phyloP scores from a whole-genome alignment of 2,329 filamentous ascomycete species.

The Aspergillus sp. region DNA sequence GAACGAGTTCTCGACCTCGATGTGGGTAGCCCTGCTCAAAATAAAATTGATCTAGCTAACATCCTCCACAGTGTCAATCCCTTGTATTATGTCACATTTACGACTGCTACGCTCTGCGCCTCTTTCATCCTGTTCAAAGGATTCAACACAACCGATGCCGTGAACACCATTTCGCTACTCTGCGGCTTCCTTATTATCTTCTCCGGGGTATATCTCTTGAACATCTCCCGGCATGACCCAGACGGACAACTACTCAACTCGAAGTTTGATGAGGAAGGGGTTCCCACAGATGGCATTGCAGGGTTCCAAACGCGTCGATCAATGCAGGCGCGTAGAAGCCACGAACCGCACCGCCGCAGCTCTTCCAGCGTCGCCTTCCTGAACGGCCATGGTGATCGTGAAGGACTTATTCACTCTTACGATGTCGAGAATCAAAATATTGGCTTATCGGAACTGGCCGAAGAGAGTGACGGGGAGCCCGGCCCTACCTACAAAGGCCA shows the following conservation, averaged over 20 bases:
- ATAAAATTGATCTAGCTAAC: slow-evolving; percentile 1
- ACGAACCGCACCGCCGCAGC: slow-evolving; percentile 58
- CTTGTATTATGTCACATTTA: slow-evolving; percentile 96
- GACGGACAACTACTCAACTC: slow-evolving; percentile 70
- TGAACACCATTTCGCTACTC: slow-evolving; percentile 88
- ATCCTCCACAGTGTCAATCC: slow-evolving; percentile 72
- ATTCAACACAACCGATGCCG: slow-evolving; percentile 89
- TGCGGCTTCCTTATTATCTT: slow-evolving; percentile 95
- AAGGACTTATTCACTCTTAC: slow-evolving; percentile 83
- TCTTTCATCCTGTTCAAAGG: slow-evolving; percentile 95
- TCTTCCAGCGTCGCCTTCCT: slow-evolving; percentile 62
- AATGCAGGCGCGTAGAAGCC: slow-evolving; percentile 83
- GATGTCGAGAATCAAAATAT: slow-evolving; percentile 80
- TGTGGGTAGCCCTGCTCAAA: slow-evolving; percentile 62
- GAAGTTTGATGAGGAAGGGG: slow-evolving; percentile 60
- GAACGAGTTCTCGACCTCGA: slow-evolving; percentile 94
- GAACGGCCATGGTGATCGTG: slow-evolving; percentile 63
- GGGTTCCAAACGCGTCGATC: slow-evolving; percentile 86
- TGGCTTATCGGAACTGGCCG: slow-evolving; percentile 74
- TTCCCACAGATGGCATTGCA: slow-evolving; percentile 88
- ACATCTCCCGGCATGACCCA: slow-evolving; percentile 89
- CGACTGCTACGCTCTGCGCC: slow-evolving; percentile 87
- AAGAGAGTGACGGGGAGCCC: slow-evolving; percentile 65
- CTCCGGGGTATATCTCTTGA: slow-evolving; percentile 90
- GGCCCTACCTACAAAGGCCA: slow-evolving; percentile 36